Conservation (phyloP, 1,284 basidiomycete genomes). For the Cryptococcus sp. region DNA sequence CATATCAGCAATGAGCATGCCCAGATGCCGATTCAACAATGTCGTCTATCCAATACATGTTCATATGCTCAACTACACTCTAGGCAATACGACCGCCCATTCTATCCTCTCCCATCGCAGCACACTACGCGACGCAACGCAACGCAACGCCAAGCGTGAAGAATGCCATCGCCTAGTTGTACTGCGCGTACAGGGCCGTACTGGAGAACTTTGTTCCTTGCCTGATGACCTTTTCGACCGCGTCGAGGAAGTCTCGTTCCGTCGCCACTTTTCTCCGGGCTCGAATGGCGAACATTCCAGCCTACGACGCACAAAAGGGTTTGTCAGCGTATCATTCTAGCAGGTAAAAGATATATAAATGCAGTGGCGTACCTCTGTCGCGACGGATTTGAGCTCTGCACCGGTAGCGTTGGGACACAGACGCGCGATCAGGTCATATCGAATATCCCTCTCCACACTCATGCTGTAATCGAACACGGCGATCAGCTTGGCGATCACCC, state of each 20-base stretch:
- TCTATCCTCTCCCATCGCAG: too few species aligned
- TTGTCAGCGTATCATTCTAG: conserved; percentile 4
- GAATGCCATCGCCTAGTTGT: conserved; percentile 36
- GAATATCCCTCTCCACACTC: conserved; percentile 96
- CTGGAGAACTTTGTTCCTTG: conserved; percentile 96
- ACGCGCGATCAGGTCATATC: conserved; percentile 95
- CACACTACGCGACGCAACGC: too few species aligned
- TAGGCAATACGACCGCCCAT: too few species aligned
- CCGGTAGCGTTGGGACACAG: conserved; percentile 98
- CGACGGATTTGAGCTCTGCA: conserved; percentile 93
- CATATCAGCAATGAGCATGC: too few species aligned
- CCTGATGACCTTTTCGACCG: conserved; percentile 96
- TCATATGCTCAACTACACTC: not conserved
- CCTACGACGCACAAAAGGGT: conserved; percentile 56
- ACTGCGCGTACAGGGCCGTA: conserved; percentile 62
- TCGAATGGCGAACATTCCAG: conserved; percentile 99
- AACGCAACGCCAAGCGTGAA: too few species aligned
- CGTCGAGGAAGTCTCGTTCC: conserved; percentile 95
- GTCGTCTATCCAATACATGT: not conserved
- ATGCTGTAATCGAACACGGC: conserved; percentile 64
- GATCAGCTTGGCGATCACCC: not conserved
- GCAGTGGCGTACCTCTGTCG: conserved; percentile 73
- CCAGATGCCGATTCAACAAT: too few species aligned
- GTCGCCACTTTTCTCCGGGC: conserved; percentile 95
- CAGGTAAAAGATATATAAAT: not conserved